Base-by-base conservation (phyloP, 495 filamentous ascomycete genomes). In the Hyphodiscus hymeniophilus region DNA sequence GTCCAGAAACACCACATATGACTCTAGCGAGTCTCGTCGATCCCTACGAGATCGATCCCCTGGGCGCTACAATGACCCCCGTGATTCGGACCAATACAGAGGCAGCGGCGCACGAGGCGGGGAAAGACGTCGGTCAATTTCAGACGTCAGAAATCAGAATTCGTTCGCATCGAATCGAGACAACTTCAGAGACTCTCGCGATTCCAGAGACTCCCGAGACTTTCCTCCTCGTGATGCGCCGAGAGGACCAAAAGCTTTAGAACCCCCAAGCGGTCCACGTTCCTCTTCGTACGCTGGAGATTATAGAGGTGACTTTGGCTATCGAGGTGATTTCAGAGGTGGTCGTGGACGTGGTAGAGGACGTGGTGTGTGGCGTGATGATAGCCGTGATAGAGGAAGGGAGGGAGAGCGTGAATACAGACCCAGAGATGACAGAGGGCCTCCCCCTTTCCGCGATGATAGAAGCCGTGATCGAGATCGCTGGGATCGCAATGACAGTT, bases 231-330 rank as follows among this genome's bases (percentile, higher is more conserved):
- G 76, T 42, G 76, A 79, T 41, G 81, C 85, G 0, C 85, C 85
- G 1, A 70, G 82, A 30, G 85, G 79, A 3, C 85, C 85, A 0
- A 85, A 84, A 59, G 84, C 80, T 7, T 36, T 51, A 31, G 82
- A 87, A 54, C 63, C 78, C 3, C 76, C 81, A 24, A 74, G 77
- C 55, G 80, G 81, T 5, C 72, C 73, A 7, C 63, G 75, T 15
- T 72, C 70, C 23, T 67, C 67, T 8, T 47, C 22, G 24, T 55
- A 48, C 40, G 12, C 8, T 13, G 16, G 43, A 8, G 58, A 60
- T 35, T 55, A 44, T 48, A 32, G 58, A 40, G 47, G 46, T 3
- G 51, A 55, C 18, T 49, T 51, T 28, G 39, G 45, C 28, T 75
- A 68, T 48, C 60, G 63, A 10, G 69, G 65, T 15, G 73, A 75